phyloP scores from a whole-genome alignment of 805 yeast genomes.

The Debaryomyces maramus region DNA sequence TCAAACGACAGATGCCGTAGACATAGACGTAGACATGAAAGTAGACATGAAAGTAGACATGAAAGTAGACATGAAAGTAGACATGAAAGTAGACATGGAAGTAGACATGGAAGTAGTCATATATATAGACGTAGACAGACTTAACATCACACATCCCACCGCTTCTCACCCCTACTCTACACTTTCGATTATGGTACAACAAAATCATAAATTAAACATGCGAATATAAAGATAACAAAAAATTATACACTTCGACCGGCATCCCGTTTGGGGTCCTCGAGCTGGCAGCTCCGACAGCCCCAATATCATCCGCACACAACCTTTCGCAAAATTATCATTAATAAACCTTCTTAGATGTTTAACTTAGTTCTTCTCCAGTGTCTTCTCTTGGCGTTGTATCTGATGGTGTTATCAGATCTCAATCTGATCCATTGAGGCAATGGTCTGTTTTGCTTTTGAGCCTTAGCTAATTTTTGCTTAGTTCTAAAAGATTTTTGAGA shows the following conservation, averaged over 20 bases:
- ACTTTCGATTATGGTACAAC: no score
- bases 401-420: conserved; percentile 96
- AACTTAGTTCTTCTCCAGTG: conserved; percentile 99
- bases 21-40: no score
- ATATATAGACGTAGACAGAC: no score
- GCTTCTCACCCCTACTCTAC: no score
- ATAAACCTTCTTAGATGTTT: conserved; percentile 64
- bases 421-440: conserved; percentile 99
- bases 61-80: no score
- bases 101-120: no score
- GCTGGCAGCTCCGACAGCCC: not conserved
- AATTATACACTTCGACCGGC: conserved; percentile 3
- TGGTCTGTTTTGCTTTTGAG: conserved; percentile 98
- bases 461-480: conserved; percentile 99
- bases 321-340: not conserved
- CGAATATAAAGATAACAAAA: conserved; percentile 6
- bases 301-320: not conserved
- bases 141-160: no score
- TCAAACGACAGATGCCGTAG: no score
- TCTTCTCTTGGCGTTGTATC: conserved; percentile 99
- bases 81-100: no score
- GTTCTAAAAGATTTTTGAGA: conserved; percentile 94
- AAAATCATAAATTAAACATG: conserved; percentile 13
- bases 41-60: no score
- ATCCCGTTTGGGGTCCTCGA: no score